Base-by-base conservation (phyloP, 1,284 basidiomycete genomes). In the Fomitopsis schrenkii region DNA sequence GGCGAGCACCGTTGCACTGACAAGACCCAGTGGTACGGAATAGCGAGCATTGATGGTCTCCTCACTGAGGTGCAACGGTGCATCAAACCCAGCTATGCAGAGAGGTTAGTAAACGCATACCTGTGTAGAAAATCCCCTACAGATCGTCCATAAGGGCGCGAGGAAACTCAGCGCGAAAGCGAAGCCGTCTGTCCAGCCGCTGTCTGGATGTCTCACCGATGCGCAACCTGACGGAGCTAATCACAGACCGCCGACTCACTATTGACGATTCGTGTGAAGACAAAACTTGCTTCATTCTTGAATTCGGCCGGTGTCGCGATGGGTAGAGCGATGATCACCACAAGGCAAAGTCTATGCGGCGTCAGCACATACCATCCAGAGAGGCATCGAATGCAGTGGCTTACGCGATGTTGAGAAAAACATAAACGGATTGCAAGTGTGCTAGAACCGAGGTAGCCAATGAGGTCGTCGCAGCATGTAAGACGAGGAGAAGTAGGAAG, bases 91-190 rank as follows among this genome's bases (percentile, higher is more conserved):
- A 8, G 59, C 62, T 63, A 30, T n/a, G 14, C 26, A 30, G 38
- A 40, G 14, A 3, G 38, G 38, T 40, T 40, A 14, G 38, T 10
- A 40, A 1, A 4, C 2, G 38, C 9, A 40, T 40, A 4, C 5
- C 9, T 15, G 22, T 33, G 30, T 2, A 5, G 30, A 33, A 8
- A 40, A 40, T 12, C 38, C 62, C 66, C 28, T 40, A 72, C 67
- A 69, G 35, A 70, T 70, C 36, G 66, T 88, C 91, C 91, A 93
- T 3, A 88, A 76, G 0, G 92, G 91, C 0, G 90, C 85, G 33
- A 93, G 76, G 71, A 91, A 90, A 60, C 87, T 88, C 30, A 92
- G 72, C 42, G 93, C 81, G 69, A 93, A 94, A 0, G 92, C 87
- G 65, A 82, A 92, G 1, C 89, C 88, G 66, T 82, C 76, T 0